Conservation (phyloP, 2,329 filamentous ascomycete species). For the Colletotrichum sp. region DNA sequence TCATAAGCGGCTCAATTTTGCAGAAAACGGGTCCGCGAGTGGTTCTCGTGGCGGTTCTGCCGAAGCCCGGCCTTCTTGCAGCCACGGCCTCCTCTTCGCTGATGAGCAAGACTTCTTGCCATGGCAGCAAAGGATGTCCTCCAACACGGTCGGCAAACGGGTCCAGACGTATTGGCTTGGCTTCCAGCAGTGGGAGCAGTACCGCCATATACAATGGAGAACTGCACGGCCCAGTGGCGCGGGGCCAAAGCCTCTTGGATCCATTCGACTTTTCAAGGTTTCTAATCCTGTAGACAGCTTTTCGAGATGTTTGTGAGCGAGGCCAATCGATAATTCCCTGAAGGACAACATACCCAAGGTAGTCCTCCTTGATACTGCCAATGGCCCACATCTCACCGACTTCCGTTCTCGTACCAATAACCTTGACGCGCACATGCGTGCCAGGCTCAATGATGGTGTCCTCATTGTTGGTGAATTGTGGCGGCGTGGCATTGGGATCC, state of each 20-base stretch:
- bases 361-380: constrained; percentile 91
- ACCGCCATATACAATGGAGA: neutral
- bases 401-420: constrained; percentile 92
- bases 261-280: neutral
- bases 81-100: neutral
- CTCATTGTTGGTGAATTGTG: constrained; percentile 93
- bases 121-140: neutral
- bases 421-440: constrained; percentile 91
- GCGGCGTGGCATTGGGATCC: constrained; percentile 95
- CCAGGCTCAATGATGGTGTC: constrained; percentile 94
- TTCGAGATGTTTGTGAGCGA: constrained; percentile 13
- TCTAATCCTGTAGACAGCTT: constrained; percentile 24
- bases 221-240: neutral
- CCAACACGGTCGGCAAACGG: neutral
- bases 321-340: neutral
- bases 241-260: neutral
- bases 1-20: neutral
- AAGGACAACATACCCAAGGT: constrained; percentile 61
- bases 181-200: neutral
- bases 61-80: neutral
- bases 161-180: neutral
- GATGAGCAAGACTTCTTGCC: neutral
- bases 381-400: constrained; percentile 96
- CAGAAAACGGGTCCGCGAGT: neutral
- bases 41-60: neutral